Conservation (phyloP, 108 stramenopile genomes). For the Ochromonas danica region DNA sequence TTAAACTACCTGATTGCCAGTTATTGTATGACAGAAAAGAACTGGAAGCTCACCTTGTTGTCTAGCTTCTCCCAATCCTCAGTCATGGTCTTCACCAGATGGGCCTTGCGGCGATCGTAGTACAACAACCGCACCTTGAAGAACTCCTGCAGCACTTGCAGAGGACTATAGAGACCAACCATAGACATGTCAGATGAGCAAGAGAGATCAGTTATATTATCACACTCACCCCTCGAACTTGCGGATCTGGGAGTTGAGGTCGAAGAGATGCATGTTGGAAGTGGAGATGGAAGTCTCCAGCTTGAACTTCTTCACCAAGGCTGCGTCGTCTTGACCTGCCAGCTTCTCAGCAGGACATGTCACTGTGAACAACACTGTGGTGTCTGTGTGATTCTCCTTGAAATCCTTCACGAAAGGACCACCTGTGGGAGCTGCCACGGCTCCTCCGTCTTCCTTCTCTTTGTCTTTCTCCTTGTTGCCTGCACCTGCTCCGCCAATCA, state of each 20-base stretch:
- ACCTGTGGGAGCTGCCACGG: slow-evolving; percentile 34
- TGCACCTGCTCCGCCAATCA: slow-evolving; percentile 65
- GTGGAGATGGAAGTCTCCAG: slow-evolving; percentile 69
- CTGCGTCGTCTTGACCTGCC: slow-evolving; percentile 69
- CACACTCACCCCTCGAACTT: slow-evolving; percentile 60
- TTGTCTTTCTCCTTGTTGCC: slow-evolving; percentile 41
- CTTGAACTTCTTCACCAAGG: slow-evolving; percentile 89
- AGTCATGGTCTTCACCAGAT: slow-evolving; percentile 42
- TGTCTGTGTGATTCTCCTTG: slow-evolving; percentile 88
- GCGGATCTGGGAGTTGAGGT: slow-evolving; percentile 71
- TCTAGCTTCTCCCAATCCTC: slow-evolving; percentile 71
- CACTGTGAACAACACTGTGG: slow-evolving; percentile 88
- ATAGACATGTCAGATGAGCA: neutral
- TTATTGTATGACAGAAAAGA: too few relatives aligned
- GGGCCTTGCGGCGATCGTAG: slow-evolving; percentile 83
- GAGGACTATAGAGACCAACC: neutral
- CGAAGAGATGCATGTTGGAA: slow-evolving; percentile 92
- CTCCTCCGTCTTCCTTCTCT: slow-evolving; percentile 49
- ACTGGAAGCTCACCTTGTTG: too few relatives aligned
- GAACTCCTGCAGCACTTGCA: slow-evolving; percentile 79
- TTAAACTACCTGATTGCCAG: too few relatives aligned
- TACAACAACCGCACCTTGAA: slow-evolving; percentile 73
- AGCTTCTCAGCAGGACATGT: slow-evolving; percentile 71
- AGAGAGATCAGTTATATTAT: neutral
- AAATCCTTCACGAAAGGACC: slow-evolving; percentile 75